Evolutionary conservation across 345 rosid species (phyloP), one percentile per base, ranked within the genome.

Genomic region (Eucalyptus sp.): DNA sequence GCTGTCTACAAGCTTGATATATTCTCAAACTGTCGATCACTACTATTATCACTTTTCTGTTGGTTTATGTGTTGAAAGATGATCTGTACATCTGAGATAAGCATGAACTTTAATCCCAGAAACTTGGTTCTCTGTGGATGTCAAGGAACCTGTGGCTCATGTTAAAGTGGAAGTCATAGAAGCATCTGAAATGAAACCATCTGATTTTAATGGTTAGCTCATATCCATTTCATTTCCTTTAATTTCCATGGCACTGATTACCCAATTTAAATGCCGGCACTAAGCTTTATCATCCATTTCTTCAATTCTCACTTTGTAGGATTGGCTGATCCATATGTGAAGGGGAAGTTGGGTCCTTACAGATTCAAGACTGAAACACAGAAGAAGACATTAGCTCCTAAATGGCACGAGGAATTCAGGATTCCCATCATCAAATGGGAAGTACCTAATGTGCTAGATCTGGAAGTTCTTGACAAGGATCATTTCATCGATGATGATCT

Each of bases 401-500:
- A 94, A 90, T 97, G 99, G 99, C 96, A 90, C 1, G 99, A 98
- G 92, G 98, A 95, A 89, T 98, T 95, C 88, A 94, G 91, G 91
- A 93, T 98, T 86, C 99, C 99, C 84, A 91, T 98, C 41, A 89
- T 90, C 86, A 90, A 96, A 58, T 97, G 99, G 99, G 99, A 95
- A 79, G 81, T 94, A 24, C 90, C 95, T 31, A 97, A 94, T 89
- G 29, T 94, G 52, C 95, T 98, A 41, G 68, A 86, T 86, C 93
- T 98, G 90, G 95, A 97, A 94, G 99, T 97, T 90, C 88, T 93
- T 88, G 99, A 97, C 93, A 96, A 98, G 91, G 99, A 98, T 93
- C 94, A 92, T 81, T 95, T 95, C 62, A 91, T 94, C 41, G 99
- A 97, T 91, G 99, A 95, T 91, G 88, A 89, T 31, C 98, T 98